Evolutionary conservation across 2,329 filamentous ascomycete genomes (phyloP).

Genomic region (Diaporthe humulicola): DNA sequence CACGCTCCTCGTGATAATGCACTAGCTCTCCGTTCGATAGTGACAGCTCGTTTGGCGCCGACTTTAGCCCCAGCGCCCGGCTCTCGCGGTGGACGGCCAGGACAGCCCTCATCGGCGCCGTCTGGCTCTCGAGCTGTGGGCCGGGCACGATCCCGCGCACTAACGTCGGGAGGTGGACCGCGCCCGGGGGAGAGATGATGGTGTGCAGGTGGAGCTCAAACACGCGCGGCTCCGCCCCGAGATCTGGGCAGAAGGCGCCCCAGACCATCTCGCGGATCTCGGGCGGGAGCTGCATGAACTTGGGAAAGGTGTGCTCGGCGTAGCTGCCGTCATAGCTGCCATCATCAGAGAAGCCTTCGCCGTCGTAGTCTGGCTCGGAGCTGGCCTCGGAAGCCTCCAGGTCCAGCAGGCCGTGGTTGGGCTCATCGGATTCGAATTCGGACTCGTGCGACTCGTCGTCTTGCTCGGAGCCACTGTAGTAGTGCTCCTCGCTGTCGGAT

Average conservation of each 20-base stretch:
- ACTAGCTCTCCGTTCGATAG: slow-evolving; percentile 45
- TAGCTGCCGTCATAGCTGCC: background rate
- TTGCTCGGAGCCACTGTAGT: slow-evolving; percentile 18
- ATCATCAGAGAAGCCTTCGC: background rate
- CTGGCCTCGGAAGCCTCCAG: slow-evolving; percentile 38
- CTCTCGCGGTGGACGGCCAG: slow-evolving; percentile 53
- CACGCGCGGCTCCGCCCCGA: slow-evolving; percentile 46
- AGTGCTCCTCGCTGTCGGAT: slow-evolving; percentile 22
- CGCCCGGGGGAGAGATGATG: background rate
- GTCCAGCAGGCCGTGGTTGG: slow-evolving; percentile 27
- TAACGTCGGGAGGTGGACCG: background rate
- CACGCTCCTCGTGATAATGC: slow-evolving; percentile 41
- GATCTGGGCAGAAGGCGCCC: slow-evolving; percentile 50
- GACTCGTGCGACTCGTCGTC: slow-evolving; percentile 23
- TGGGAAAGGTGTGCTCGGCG: slow-evolving; percentile 40
- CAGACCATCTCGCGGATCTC: slow-evolving; percentile 52
- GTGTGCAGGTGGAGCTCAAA: slow-evolving; percentile 41
- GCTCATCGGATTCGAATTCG: slow-evolving; percentile 18
- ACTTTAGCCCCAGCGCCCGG: slow-evolving; percentile 49
- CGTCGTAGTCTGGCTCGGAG: slow-evolving; percentile 17
- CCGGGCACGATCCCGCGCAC: slow-evolving; percentile 20
- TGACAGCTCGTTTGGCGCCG: slow-evolving; percentile 50
- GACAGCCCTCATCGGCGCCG: slow-evolving; percentile 46
- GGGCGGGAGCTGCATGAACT: slow-evolving; percentile 49
- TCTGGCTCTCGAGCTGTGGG: slow-evolving; percentile 46